These are phyloP conservation scores for Pleoardoris graminearum DNA, from an alignment of 2,329 filamentous ascomycete genomes.

Conservation along the genomic window DNA sequence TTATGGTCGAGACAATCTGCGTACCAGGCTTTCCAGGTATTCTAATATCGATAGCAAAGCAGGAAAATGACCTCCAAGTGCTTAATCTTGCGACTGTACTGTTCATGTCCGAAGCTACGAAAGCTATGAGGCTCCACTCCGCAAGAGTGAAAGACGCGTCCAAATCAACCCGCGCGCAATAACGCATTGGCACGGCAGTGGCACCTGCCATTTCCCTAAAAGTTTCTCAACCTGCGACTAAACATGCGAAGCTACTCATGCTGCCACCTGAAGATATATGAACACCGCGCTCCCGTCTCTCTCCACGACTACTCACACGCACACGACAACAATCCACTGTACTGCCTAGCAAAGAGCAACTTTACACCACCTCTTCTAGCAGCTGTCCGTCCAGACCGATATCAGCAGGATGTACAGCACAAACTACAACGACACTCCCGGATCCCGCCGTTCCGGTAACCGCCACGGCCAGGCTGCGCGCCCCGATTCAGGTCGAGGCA, in stretches of 20 bases:
- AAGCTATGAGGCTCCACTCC: neutral
- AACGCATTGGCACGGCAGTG: neutral
- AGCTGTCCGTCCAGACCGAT: neutral
- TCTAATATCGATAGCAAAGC: no score
- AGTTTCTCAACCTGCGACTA: neutral
- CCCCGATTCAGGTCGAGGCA: constrained; percentile 4
- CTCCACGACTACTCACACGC: neutral
- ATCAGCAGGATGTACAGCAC: neutral
- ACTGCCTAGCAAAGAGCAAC: neutral
- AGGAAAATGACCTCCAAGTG: no score
- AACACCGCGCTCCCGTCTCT: neutral
- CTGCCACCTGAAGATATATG: neutral
- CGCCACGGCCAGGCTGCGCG: constrained; percentile 1
- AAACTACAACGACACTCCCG: neutral
- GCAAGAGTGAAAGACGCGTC: neutral
- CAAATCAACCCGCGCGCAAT: neutral
- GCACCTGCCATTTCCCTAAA: neutral
- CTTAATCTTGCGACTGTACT: no score
- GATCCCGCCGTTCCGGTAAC: neutral
- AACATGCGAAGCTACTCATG: neutral
- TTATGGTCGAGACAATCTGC: no score
- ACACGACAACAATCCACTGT: neutral
- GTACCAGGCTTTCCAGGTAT: no score
- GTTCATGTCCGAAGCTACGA: neutral
- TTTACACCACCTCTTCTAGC: neutral